Evolutionary conservation across 306 rosid genomes (phyloP), one percentile per base, ranked within the genome.

Genomic region (Sesbania bispinosa): DNA sequence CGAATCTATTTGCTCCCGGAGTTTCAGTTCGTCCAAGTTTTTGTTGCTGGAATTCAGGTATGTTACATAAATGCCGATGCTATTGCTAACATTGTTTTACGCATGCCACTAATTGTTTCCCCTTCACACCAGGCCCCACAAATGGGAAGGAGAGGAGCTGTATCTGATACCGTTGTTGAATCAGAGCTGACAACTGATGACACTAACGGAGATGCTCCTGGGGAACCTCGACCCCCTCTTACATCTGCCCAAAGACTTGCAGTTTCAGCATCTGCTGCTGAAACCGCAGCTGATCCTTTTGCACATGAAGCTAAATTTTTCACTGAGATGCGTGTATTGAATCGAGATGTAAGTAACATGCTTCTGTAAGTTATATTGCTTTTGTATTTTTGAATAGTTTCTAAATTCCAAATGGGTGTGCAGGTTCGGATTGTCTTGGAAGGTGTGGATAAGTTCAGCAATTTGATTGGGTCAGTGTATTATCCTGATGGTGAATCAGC

Each of bases 401-500:
- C 53, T 86, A 27, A 86, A 16, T 77, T 79, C 66, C 60, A 53
- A 62, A 69, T 83, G 82, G 81, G 52, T 72, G 48, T 79, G 50
- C 77, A 91, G 99, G 99, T 95, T 45, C 92, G 99, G 33, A 82
- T 95, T 16, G 91, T 95, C 80, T 83, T 92, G 79, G 99, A 92
- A 88, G 97, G 97, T 6, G 93, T 91, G 32, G 99, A 95, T 79
- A 95, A 91, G 80, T 92, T 86, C 85, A 92, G 90, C 81, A 95
- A 95, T 85, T 83, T 95, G 89, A 95, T 95, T 72, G 97, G 99
- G 29, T 95, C 99, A 0, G 88, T 95, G 45, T 88, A 89, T 77
- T 95, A 95, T 82, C 83, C 99, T 50, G 99, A 95, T 54, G 97
- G 96, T 13, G 97, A 95, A 75, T 72, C 93, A 4, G 99, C 97